Evolutionary conservation across 139 green algal genomes (phyloP), one percentile per base, ranked within the genome.

Genomic region (Tetradesmus obliquus): DNA sequence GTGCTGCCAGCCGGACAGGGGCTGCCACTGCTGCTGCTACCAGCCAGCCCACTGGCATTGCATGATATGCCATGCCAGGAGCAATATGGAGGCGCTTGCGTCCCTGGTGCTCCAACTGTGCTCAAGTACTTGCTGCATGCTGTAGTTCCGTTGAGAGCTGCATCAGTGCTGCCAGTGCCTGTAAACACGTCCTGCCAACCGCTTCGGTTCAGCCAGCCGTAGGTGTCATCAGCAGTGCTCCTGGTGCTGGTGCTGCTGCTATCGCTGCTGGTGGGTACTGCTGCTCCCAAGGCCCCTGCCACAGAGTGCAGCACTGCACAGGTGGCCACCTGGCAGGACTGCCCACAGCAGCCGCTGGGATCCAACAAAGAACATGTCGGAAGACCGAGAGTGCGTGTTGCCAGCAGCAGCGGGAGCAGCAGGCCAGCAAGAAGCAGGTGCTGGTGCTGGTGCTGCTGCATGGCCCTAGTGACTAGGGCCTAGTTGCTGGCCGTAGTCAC

Each of bases 31-130:
- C 24, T 62, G n/a, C 10, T 79, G 85, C 45, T 82, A 15, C 5
- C 8, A 6, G 17, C n/a, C 17, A 76, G n/a, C 66, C n/a, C 66
- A 10, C 53, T 89, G 2, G 32, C 62, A 62, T 89, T 89, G 85
- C 85, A 89, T 6, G 22, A 22, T 10, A 89, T 22, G 13, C 85
- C 85, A 66, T 82, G 66, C 85, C 85, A 89, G 5, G 32, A 69
- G 66, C 85, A 89, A 45, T 82, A 89, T 17, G 66, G 9, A 4
- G 85, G 85, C 51, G 7, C 24, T 62, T 15, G 5, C 57, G 85
- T 12, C 55, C 7, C 85, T 22, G 62, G 32, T 76, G 66, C 66
- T 76, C 17, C 12, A 7, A 19, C 66, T 76, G 15, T 76, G n/a
- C 66, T 19, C 3, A 76, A 19, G 66, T 24, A 76, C 66, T 76